These are phyloP conservation scores for Helminthosporium solani DNA, from an alignment of 2,329 filamentous ascomycete species.

Conservation along the genomic window DNA sequence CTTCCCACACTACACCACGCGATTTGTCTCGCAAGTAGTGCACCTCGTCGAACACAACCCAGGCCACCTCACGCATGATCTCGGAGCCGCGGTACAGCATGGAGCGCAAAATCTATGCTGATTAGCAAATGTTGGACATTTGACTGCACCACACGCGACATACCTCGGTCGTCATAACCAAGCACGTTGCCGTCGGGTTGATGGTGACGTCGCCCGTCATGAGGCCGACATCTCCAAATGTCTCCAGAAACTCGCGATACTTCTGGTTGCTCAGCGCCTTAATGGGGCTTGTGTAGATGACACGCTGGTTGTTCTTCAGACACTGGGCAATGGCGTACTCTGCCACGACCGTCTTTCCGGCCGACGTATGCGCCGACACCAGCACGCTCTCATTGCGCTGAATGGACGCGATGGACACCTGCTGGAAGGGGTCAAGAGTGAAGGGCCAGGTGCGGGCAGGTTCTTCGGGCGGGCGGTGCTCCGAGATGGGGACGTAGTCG, in stretches of 20 bases:
- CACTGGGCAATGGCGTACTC: constrained; percentile 98
- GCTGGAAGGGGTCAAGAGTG: constrained; percentile 95
- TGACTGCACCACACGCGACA: no score
- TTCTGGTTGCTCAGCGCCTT: constrained; percentile 99
- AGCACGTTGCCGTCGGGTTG: constrained; percentile 94
- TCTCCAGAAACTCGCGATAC: constrained; percentile 91
- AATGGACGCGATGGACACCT: constrained; percentile 90
- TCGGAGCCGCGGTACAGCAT: constrained; percentile 98
- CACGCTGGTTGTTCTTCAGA: constrained; percentile 93
- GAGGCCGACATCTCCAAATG: constrained; percentile 94
- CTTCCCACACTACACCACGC: constrained; percentile 97
- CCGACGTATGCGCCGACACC: constrained; percentile 95
- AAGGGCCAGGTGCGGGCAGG: constrained; percentile 86
- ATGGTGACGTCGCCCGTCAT: constrained; percentile 99
- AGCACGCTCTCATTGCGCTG: constrained; percentile 94
- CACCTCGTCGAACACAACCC: constrained; percentile 98
- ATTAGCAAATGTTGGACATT: constrained; percentile 21
- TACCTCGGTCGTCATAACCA: constrained; percentile 96
- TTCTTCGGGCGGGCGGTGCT: constrained; percentile 85
- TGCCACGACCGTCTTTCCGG: constrained; percentile 96
- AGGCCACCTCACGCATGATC: constrained; percentile 98
- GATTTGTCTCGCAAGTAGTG: constrained; percentile 96
- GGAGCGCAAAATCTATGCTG: constrained; percentile 80
- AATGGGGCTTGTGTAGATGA: constrained; percentile 99
- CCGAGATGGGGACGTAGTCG: constrained; percentile 89